These are phyloP conservation scores for Globisporangium middletonii DNA, from an alignment of 352 stramenopile species.

Conservation along the genomic window DNA sequence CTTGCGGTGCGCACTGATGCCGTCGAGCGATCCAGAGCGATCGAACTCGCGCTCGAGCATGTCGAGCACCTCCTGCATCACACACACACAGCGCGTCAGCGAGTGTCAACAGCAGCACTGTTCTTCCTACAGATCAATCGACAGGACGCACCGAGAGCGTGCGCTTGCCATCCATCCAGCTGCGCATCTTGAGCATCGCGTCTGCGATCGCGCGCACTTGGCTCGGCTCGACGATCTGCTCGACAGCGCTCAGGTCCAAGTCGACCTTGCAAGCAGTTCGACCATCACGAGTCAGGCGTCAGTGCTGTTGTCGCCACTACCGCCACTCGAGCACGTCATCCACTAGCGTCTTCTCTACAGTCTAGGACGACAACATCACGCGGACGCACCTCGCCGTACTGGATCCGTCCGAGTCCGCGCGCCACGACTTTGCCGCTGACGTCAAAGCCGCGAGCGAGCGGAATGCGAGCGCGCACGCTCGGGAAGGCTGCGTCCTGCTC, in stretches of 20 bases:
- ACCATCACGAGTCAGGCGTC: not conserved
- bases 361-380: not conserved
- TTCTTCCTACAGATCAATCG: no score
- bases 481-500: conserved; percentile 45
- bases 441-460: conserved; percentile 43
- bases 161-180: conserved; percentile 58
- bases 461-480: conserved; percentile 45
- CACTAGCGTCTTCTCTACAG: not conserved
- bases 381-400: conserved; percentile 74
- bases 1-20: conserved; percentile 44
- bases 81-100: not conserved
- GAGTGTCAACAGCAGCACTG: not conserved
- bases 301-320: not conserved
- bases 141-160: conserved; percentile 32
- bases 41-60: conserved; percentile 68
- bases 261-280: conserved; percentile 37
- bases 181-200: conserved; percentile 42
- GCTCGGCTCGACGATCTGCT: conserved; percentile 87
- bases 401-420: conserved; percentile 64
- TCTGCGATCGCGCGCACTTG: conserved; percentile 84
- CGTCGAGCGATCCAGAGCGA: conserved; percentile 52
- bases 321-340: not conserved
- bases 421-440: conserved; percentile 75
- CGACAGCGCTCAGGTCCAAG: conserved; percentile 76
- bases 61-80: conserved; percentile 47